These are phyloP conservation scores for Colletotrichum tanaceti DNA, from an alignment of 2,329 filamentous ascomycete species.

Conservation along the genomic window DNA sequence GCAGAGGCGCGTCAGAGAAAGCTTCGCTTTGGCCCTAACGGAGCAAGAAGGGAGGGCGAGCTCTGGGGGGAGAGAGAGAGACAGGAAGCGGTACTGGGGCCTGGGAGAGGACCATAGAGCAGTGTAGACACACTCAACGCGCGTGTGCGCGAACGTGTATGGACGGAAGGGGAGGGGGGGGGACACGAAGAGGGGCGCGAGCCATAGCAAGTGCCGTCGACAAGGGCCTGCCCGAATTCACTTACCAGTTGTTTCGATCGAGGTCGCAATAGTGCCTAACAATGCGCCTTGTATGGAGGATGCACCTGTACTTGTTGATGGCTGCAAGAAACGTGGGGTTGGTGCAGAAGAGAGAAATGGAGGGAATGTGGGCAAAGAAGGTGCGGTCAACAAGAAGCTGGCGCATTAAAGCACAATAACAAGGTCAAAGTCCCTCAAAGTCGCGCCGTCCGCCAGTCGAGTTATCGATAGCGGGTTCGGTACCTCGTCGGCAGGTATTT, in stretches of 20 bases:
- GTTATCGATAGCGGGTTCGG: slow-evolving; percentile 22
- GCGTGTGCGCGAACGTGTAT: slow-evolving; percentile 28
- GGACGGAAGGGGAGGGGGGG: slow-evolving; percentile 21
- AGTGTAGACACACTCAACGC: slow-evolving; percentile 28
- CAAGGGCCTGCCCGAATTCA: slow-evolving; percentile 25
- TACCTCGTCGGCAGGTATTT: slow-evolving; percentile 9
- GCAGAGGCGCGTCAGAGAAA: slow-evolving; percentile 54
- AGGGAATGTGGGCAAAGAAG: slow-evolving; percentile 41
- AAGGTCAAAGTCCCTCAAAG: slow-evolving; percentile 31
- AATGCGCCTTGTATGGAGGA: slow-evolving; percentile 42
- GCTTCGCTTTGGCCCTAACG: slow-evolving; percentile 40
- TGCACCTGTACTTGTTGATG: slow-evolving; percentile 44
- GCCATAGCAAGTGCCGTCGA: slow-evolving; percentile 33
- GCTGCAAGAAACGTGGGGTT: slow-evolving; percentile 53
- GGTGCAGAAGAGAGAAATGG: slow-evolving; percentile 49
- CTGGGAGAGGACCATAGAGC: slow-evolving; percentile 25
- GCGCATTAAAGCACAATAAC: slow-evolving; percentile 41
- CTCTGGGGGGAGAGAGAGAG: slow-evolving; percentile 13
- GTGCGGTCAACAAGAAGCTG: slow-evolving; percentile 42
- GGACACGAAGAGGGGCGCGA: slow-evolving; percentile 22
- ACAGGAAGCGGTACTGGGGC: slow-evolving; percentile 26
- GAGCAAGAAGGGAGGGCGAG: slow-evolving; percentile 14
- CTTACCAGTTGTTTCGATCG: slow-evolving; percentile 39
- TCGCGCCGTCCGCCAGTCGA: slow-evolving; percentile 15
- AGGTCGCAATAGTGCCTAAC: slow-evolving; percentile 41